Evolutionary conservation across 805 yeast genomes (phyloP).

Genomic region (Kregervanrija fluxuum): DNA sequence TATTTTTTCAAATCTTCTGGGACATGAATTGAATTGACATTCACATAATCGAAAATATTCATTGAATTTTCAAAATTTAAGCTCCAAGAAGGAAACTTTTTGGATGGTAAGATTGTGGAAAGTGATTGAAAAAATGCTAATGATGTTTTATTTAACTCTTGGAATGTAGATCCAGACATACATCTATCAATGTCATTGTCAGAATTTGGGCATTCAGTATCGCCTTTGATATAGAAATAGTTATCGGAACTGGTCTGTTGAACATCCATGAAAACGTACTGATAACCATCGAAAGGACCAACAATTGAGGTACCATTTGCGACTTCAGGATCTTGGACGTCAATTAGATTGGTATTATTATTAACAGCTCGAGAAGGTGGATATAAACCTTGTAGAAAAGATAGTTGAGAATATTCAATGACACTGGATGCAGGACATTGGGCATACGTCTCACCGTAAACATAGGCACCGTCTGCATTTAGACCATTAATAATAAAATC

Average conservation of each 20-base stretch:
- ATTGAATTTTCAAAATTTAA: conserved; percentile 34
- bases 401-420: conserved; percentile 32
- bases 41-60: conserved; percentile 33
- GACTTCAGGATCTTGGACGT: conserved; percentile 25
- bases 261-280: conserved; percentile 35
- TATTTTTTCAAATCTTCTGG: conserved; percentile 29
- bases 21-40: conserved; percentile 35
- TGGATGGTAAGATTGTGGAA: conserved; percentile 19
- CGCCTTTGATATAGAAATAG: conserved; percentile 37
- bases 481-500: conserved; percentile 26
- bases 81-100: conserved; percentile 22
- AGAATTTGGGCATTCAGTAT: conserved; percentile 33
- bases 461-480: conserved; percentile 29
- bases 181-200: conserved; percentile 28
- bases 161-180: conserved; percentile 25
- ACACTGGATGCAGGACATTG: conserved; percentile 32
- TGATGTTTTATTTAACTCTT: conserved; percentile 28
- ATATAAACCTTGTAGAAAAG: conserved; percentile 42
- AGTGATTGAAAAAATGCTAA: conserved; percentile 32
- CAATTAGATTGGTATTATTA: conserved; percentile 18
- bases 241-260: conserved; percentile 30
- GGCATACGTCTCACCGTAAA: conserved; percentile 31
- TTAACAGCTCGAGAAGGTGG: conserved; percentile 32
- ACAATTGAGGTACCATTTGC: conserved; percentile 33
- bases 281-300: conserved; percentile 38